These are phyloP conservation scores for Globisporangium barbulae DNA, from an alignment of 352 stramenopile species.

Conservation along the genomic window DNA sequence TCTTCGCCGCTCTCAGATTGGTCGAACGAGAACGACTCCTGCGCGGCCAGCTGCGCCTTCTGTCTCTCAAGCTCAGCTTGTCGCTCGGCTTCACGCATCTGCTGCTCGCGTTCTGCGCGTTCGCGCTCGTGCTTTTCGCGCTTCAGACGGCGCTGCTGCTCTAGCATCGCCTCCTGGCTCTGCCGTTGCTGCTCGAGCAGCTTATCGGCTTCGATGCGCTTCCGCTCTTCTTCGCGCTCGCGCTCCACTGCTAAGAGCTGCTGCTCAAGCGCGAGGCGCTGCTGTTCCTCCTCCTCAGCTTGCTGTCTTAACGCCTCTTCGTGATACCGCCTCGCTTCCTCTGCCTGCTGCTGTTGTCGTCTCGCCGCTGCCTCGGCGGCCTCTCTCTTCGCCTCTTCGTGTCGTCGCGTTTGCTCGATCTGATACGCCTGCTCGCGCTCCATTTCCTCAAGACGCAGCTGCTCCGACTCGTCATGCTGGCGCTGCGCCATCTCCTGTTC, in stretches of 20 bases:
- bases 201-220: constrained; percentile 34
- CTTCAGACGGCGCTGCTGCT: constrained; percentile 66
- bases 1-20: constrained; percentile 29
- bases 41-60: constrained; percentile 23
- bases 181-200: constrained; percentile 26
- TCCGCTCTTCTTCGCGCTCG: constrained; percentile 25
- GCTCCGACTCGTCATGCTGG: constrained; percentile 5
- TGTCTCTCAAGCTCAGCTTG: constrained; percentile 14
- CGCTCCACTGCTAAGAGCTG: constrained; percentile 31
- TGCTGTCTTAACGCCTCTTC: constrained; percentile 22
- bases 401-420: constrained; percentile 15
- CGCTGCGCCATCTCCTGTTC: constrained; percentile 16
- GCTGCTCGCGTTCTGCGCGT: constrained; percentile 40
- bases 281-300: constrained; percentile 11
- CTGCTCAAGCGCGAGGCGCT: constrained; percentile 19
- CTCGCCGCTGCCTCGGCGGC: constrained; percentile 11
- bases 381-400: constrained; percentile 23
- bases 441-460: constrained; percentile 14
- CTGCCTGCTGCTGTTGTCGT: constrained; percentile 4
- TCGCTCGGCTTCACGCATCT: constrained; percentile 28
- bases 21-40: background rate
- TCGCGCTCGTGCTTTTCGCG: constrained; percentile 66
- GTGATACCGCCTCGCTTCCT: constrained; percentile 9
- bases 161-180: constrained; percentile 42
- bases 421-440: constrained; percentile 17